Conservation (phyloP, 2,329 filamentous ascomycete genomes). For the Chalaropsis thielavioides region DNA sequence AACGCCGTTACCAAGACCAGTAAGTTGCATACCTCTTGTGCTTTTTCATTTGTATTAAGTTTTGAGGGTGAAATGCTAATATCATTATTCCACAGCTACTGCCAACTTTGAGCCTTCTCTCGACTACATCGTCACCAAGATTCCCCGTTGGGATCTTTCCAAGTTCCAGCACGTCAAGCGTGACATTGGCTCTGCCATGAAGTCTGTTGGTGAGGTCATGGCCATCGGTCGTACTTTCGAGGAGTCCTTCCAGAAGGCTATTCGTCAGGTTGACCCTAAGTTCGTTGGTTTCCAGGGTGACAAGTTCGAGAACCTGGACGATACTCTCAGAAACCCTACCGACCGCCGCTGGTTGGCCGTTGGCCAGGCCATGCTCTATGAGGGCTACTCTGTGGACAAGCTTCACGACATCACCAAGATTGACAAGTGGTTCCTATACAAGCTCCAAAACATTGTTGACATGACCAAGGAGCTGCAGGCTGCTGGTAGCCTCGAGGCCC, state of each 20-base stretch:
- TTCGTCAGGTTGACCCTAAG: constrained; percentile 85
- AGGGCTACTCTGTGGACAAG: constrained; percentile 83
- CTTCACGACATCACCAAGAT: constrained; percentile 95
- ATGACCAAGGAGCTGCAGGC: constrained; percentile 75
- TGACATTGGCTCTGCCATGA: constrained; percentile 96
- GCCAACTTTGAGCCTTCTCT: constrained; percentile 97
- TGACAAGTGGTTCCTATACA: constrained; percentile 98
- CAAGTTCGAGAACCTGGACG: constrained; percentile 85
- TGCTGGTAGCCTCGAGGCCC: constrained; percentile 63
- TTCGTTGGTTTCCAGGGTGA: constrained; percentile 91
- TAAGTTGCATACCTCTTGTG: not conserved
- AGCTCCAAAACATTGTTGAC: constrained; percentile 93
- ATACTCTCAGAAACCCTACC: constrained; percentile 78
- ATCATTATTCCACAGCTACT: constrained; percentile 36
- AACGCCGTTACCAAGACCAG: constrained; percentile 96
- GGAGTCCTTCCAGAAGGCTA: constrained; percentile 97
- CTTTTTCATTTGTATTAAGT: not conserved
- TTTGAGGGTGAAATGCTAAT: not conserved
- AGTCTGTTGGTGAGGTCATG: constrained; percentile 98
- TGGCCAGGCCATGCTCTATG: constrained; percentile 93
- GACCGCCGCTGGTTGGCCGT: constrained; percentile 96
- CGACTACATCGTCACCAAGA: constrained; percentile 97
- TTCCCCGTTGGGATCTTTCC: constrained; percentile 92
- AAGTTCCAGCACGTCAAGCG: constrained; percentile 99
- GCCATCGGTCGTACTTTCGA: constrained; percentile 97